Percentiles rank a stretch among this genome's conserved stretches.
phyloP scores from a whole-genome alignment of 805 yeast species.

The Brettanomyces sp. region DNA sequence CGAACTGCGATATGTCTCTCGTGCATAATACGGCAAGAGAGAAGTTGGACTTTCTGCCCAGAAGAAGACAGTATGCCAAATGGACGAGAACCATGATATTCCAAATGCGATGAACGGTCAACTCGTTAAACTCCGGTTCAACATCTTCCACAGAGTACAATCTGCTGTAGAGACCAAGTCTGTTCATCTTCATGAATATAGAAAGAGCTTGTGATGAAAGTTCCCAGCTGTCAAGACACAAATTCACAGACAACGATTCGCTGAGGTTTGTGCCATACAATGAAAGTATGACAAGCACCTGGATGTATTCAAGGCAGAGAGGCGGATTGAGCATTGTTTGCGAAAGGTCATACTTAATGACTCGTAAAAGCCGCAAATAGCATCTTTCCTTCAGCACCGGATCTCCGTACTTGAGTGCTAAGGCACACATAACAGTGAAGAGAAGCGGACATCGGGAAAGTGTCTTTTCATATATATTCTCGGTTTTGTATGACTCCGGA shows the following conservation, averaged over 20 bases:
- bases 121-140: conserved; percentile 36
- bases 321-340: conserved; percentile 33
- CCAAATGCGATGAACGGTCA: conserved; percentile 56
- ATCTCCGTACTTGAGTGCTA: conserved; percentile 46
- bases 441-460: conserved; percentile 48
- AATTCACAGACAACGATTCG: conserved; percentile 5
- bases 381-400: conserved; percentile 29
- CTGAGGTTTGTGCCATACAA: conserved; percentile 58
- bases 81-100: conserved; percentile 65
- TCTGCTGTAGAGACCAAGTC: conserved; percentile 29
- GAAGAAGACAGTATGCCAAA: conserved; percentile 51
- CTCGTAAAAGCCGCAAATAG: conserved; percentile 34
- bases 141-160: conserved; percentile 7
- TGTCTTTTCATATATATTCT: conserved; percentile 38
- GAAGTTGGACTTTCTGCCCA: conserved; percentile 32
- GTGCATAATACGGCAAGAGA: conserved; percentile 39
- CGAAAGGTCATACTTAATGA: conserved; percentile 42
- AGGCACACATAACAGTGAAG: conserved; percentile 56
- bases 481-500: conserved; percentile 43
- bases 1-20: conserved; percentile 30
- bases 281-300: conserved; percentile 56
- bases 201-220: conserved; percentile 52
- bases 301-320: conserved; percentile 48
- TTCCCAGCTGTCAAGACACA: conserved; percentile 62
- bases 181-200: conserved; percentile 34